These are phyloP conservation scores for Zygoascus sp. DNA, from an alignment of 1,139 yeast genomes.

Conservation along the genomic window DNA sequence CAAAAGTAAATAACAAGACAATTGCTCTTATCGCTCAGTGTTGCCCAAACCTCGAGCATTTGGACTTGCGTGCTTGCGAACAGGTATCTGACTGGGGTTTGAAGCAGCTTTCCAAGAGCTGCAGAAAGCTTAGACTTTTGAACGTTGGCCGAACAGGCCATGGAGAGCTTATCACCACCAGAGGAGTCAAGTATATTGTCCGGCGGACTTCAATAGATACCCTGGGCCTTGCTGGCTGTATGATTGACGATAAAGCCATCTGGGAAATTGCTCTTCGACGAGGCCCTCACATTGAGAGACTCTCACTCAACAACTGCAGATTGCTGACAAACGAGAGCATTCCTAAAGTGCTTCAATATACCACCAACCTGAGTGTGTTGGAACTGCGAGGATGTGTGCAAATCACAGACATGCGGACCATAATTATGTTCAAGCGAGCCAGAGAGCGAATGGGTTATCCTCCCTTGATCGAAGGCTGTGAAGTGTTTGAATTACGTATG, in stretches of 20 bases:
- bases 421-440: constrained; percentile 63
- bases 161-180: constrained; percentile 68
- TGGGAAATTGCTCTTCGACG: constrained; percentile 74
- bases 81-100: constrained; percentile 71
- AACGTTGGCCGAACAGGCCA: constrained; percentile 77
- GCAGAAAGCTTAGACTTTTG: constrained; percentile 51
- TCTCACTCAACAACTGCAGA: constrained; percentile 75
- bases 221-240: constrained; percentile 86
- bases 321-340: constrained; percentile 61
- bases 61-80: constrained; percentile 86
- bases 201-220: constrained; percentile 56
- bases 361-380: constrained; percentile 63
- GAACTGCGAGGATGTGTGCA: constrained; percentile 65
- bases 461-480: constrained; percentile 74
- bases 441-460: constrained; percentile 50
- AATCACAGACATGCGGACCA: constrained; percentile 56
- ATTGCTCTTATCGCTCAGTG: constrained; percentile 47
- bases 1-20: constrained; percentile 55
- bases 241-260: constrained; percentile 65
- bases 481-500: constrained; percentile 54
- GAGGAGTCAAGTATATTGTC: constrained; percentile 56
- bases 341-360: constrained; percentile 56
- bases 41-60: constrained; percentile 56
- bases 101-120: constrained; percentile 55
- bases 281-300: constrained; percentile 54